Conservation (phyloP, 2,329 filamentous ascomycete species). For the Colletotrichum melonis region DNA sequence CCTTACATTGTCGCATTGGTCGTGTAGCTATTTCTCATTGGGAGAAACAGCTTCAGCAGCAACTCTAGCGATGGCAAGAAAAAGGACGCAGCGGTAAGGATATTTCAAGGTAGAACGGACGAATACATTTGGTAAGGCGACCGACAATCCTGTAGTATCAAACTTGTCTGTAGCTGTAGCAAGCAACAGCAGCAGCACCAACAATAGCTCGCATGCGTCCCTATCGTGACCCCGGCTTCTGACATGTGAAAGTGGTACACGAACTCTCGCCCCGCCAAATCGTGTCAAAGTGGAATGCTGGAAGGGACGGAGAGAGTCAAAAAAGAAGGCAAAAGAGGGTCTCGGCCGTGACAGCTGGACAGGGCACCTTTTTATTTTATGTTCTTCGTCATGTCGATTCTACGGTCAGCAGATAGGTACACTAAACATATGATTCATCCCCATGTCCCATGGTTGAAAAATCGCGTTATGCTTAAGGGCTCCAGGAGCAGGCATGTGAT, state of each 20-base stretch:
- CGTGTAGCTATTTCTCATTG: background rate
- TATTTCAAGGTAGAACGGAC: background rate
- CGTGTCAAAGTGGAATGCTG: conserved; percentile 1
- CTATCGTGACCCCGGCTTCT: conserved; percentile 24
- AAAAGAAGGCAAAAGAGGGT: background rate
- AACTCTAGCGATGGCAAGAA: background rate
- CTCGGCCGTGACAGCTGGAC: background rate
- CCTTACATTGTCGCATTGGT: background rate
- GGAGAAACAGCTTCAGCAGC: background rate
- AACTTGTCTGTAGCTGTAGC: background rate
- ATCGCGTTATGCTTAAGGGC: background rate
- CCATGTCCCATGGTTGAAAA: background rate
- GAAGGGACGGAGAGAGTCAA: background rate
- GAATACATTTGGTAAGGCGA: background rate
- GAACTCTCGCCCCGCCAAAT: conserved; percentile 13
- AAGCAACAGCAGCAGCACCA: background rate
- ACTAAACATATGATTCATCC: background rate
- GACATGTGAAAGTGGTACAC: conserved; percentile 33
- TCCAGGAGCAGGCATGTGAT: background rate
- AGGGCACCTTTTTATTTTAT: background rate
- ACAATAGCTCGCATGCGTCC: conserved; percentile 20
- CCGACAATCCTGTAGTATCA: background rate
- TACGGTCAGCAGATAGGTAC: conserved; percentile 4
- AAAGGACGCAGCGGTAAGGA: background rate
- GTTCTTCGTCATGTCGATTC: conserved; percentile 6